Conservation (phyloP, 2,329 filamentous ascomycete species). For the Xylaria sp. region DNA sequence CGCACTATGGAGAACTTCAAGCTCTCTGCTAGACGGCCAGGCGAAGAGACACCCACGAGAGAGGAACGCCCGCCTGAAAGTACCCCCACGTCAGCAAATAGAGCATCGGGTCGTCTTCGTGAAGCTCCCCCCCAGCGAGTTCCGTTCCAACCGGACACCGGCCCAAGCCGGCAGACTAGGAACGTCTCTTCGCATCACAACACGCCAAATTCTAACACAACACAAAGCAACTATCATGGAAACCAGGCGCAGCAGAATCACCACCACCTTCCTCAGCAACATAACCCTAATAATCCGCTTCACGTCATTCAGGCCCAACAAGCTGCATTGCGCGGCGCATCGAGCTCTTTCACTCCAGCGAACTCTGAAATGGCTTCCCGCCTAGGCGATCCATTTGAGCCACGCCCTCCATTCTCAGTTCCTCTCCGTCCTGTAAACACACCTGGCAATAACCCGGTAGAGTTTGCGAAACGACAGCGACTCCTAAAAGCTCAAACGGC, state of each 20-base stretch:
- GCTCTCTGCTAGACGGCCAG: conserved; percentile 63
- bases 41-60: conserved; percentile 68
- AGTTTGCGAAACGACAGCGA: conserved; percentile 70
- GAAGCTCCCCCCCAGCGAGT: conserved; percentile 87
- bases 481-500: conserved; percentile 52
- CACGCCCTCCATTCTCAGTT: conserved; percentile 68
- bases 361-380: conserved; percentile 67
- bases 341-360: conserved; percentile 61
- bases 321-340: conserved; percentile 50
- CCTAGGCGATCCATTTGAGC: conserved; percentile 75
- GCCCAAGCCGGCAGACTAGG: conserved; percentile 70
- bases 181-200: conserved; percentile 62
- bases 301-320: conserved; percentile 49
- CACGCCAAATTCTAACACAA: conserved; percentile 43
- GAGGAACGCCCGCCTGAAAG: conserved; percentile 67
- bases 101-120: conserved; percentile 73
- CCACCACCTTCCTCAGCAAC: conserved; percentile 45
- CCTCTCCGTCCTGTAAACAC: conserved; percentile 79
- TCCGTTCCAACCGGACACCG: conserved; percentile 84
- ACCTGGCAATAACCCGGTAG: conserved; percentile 76
- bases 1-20: conserved; percentile 82
- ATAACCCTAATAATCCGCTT: conserved; percentile 47
- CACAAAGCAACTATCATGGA: conserved; percentile 39
- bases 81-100: conserved; percentile 60
- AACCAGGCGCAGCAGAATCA: conserved; percentile 40